Conservation (phyloP, 2,329 filamentous ascomycete species). For the Penicillium sp. region DNA sequence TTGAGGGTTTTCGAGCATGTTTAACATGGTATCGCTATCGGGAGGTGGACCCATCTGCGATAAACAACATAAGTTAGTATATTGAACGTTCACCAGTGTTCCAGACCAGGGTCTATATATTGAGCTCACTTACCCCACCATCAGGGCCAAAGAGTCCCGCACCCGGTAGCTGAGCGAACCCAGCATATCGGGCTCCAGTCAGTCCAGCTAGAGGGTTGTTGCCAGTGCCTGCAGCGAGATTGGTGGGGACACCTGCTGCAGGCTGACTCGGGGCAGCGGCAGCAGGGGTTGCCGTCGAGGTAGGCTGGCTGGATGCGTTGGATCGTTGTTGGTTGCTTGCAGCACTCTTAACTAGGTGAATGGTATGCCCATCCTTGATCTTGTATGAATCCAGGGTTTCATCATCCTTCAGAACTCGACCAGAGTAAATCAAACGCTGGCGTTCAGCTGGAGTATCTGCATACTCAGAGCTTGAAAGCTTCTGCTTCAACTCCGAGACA, state of each 20-base stretch:
- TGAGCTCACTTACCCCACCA: slow-evolving; percentile 71
- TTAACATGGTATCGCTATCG: slow-evolving; percentile 75
- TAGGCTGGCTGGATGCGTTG: slow-evolving; percentile 54
- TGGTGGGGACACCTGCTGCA: slow-evolving; percentile 47
- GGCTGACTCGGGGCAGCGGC: slow-evolving; percentile 35
- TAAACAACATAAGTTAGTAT: neutral
- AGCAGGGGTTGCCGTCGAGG: slow-evolving; percentile 34
- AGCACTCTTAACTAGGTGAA: slow-evolving; percentile 95
- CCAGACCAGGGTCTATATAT: neutral
- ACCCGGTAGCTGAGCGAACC: slow-evolving; percentile 83
- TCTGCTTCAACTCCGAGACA: slow-evolving; percentile 84
- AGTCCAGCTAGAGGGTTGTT: slow-evolving; percentile 89
- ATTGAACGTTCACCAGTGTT: neutral
- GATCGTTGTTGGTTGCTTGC: slow-evolving; percentile 72
- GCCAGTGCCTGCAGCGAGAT: slow-evolving; percentile 56
- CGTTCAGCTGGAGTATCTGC: slow-evolving; percentile 85
- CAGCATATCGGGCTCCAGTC: slow-evolving; percentile 91
- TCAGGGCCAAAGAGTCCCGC: slow-evolving; percentile 90
- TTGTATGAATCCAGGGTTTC: slow-evolving; percentile 85
- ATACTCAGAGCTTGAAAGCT: slow-evolving; percentile 76
- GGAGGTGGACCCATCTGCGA: slow-evolving; percentile 84
- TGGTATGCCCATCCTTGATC: slow-evolving; percentile 92
- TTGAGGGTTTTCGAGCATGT: slow-evolving; percentile 85
- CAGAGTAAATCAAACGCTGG: slow-evolving; percentile 96
- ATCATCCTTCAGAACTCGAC: slow-evolving; percentile 92